Conservation (phyloP, 495 filamentous ascomycete species). For the Geopyxis carbonaria region DNA sequence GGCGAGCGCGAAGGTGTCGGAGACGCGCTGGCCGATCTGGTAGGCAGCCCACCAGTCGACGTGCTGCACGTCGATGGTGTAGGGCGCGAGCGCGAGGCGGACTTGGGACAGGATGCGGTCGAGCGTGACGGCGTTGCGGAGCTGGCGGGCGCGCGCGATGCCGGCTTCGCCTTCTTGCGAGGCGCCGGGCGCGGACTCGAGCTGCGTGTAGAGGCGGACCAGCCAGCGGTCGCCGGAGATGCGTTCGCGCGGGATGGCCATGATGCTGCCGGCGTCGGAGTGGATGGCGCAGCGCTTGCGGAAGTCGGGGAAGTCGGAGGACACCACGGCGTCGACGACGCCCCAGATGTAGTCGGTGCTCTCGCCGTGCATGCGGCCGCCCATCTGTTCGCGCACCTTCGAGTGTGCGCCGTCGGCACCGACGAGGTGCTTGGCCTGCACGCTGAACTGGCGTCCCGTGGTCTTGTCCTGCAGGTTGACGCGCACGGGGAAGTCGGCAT, state of each 20-base stretch:
- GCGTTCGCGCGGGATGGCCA: conserved; percentile 28
- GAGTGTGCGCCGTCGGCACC: conserved; percentile 22
- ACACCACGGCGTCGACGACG: conserved; percentile 27
- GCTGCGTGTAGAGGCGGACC: conserved; percentile 26
- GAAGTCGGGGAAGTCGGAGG: conserved; percentile 30
- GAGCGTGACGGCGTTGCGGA: conserved; percentile 28
- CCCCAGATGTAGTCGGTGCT: conserved; percentile 28
- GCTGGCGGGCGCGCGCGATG: conserved; percentile 24
- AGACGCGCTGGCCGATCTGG: conserved; percentile 28
- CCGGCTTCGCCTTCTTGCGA: conserved; percentile 15
- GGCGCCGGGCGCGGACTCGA: conserved; percentile 24
- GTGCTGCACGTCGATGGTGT: conserved; percentile 31
- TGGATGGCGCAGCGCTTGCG: conserved; percentile 27
- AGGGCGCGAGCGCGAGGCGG: conserved; percentile 31
- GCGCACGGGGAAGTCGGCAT: conserved; percentile 14
- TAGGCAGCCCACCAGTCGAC: conserved; percentile 27
- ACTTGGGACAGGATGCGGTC: conserved; percentile 31
- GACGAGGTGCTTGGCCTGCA: conserved; percentile 4
- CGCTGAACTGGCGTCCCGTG: conserved; percentile 4
- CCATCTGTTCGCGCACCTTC: conserved; percentile 17
- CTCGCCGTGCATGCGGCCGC: conserved; percentile 17
- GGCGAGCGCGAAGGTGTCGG: conserved; percentile 15
- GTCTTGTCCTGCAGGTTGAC: conserved; percentile 3
- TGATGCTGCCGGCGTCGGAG: conserved; percentile 27
- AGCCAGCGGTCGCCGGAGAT: conserved; percentile 28